These are phyloP conservation scores for Saxophila tyrrhenica DNA, from an alignment of 495 filamentous ascomycete species.

Conservation along the genomic window DNA sequence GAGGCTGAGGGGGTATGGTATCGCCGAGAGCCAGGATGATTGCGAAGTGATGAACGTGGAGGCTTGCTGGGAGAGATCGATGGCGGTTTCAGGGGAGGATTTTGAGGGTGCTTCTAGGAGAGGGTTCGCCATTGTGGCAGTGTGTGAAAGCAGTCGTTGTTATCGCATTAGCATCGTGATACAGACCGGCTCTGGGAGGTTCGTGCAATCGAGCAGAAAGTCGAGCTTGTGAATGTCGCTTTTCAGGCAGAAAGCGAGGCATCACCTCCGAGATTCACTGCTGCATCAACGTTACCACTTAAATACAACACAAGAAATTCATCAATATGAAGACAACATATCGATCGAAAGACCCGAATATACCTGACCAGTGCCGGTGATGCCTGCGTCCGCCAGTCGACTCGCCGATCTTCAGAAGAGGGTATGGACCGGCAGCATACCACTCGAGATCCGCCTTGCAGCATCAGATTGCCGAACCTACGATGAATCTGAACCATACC, in stretches of 20 bases:
- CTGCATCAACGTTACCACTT: too few relatives aligned
- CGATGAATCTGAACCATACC: conserved; percentile 30
- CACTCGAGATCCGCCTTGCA: conserved; percentile 30
- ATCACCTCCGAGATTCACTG: too few relatives aligned
- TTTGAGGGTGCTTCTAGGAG: conserved; percentile 29
- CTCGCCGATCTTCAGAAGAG: conserved; percentile 25
- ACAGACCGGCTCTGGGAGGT: neutral
- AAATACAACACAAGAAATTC: too few relatives aligned
- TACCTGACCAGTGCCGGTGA: too few relatives aligned
- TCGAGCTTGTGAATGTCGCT: too few relatives aligned
- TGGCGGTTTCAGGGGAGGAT: conserved; percentile 37
- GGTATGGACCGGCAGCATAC: conserved; percentile 32
- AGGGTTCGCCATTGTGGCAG: conserved; percentile 2
- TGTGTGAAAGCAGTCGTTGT: neutral
- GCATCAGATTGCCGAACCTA: conserved; percentile 30
- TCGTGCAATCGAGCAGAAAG: too few relatives aligned
- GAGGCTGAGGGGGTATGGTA: conserved; percentile 40
- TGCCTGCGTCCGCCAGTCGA: conserved; percentile 1
- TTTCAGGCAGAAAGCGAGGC: too few relatives aligned
- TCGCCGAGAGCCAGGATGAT: conserved; percentile 31
- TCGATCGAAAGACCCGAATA: too few relatives aligned
- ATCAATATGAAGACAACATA: too few relatives aligned
- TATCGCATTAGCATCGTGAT: neutral
- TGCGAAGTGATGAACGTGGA: conserved; percentile 50
- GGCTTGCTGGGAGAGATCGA: conserved; percentile 69